These are phyloP conservation scores for Pseudotsuga menziesii DNA, from an alignment of 75 land plant species.

Conservation along the genomic window DNA sequence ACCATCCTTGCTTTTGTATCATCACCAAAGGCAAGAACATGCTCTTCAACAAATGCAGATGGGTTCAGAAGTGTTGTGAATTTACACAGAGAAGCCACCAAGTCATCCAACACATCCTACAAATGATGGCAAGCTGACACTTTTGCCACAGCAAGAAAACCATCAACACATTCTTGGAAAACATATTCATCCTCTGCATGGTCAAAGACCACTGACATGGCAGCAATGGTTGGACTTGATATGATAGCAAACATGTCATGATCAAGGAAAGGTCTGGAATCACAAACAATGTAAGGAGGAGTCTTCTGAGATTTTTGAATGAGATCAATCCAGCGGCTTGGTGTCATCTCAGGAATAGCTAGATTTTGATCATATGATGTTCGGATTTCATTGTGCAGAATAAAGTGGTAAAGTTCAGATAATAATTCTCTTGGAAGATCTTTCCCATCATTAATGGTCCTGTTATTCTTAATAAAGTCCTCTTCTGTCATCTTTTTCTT, in stretches of 20 bases:
- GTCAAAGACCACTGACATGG: slow-evolving; percentile 93
- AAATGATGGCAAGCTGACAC: slow-evolving; percentile 78
- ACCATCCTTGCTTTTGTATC: slow-evolving; percentile 83
- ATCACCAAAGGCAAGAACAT: slow-evolving; percentile 71
- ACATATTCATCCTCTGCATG: slow-evolving; percentile 84
- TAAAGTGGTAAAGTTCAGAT: slow-evolving; percentile 81
- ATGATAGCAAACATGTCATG: slow-evolving; percentile 97
- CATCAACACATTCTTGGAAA: slow-evolving; percentile 59
- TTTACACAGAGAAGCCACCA: slow-evolving; percentile 83
- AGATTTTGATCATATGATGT: slow-evolving; percentile 75
- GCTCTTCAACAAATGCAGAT: slow-evolving; percentile 47
- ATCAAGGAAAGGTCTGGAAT: slow-evolving; percentile 65
- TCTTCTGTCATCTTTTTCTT: slow-evolving; percentile 98
- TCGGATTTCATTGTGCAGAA: slow-evolving; percentile 83
- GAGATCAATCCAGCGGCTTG: no score
- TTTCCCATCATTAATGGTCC: slow-evolving; percentile 76
- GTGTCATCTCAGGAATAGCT: no score
- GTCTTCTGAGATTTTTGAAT: slow-evolving; percentile 62
- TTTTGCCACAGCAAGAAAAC: slow-evolving; percentile 75
- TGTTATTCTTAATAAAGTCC: slow-evolving; percentile 85
- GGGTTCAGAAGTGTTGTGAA: slow-evolving; percentile 73
- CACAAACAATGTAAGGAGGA: slow-evolving; percentile 66
- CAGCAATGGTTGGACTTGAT: slow-evolving; percentile 97
- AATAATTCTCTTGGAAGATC: slow-evolving; percentile 93
- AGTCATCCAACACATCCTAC: slow-evolving; percentile 75